A percentile compares a stretch with the other conserved stretches of the same genome.
These are phyloP conservation scores for Eleusine coracana DNA, from an alignment of 176 grass and related monocot species.

Conservation along the genomic window DNA sequence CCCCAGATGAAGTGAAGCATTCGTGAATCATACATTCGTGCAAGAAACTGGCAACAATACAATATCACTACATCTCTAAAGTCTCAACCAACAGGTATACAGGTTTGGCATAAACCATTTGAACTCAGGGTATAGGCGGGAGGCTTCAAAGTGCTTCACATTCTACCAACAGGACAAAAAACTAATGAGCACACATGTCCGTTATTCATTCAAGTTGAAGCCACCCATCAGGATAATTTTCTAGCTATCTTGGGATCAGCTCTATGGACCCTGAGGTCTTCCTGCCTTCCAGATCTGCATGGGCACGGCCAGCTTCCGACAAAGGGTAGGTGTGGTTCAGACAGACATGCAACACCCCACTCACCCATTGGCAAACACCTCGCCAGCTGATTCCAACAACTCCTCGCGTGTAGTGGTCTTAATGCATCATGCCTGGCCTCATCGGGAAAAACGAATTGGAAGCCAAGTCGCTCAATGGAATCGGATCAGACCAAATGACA, in stretches of 20 bases:
- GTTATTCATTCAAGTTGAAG: no score
- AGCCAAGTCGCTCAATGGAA: conserved; percentile 51
- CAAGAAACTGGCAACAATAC: no score
- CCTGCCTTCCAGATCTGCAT: conserved; percentile 62
- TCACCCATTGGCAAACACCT: conserved; percentile 59
- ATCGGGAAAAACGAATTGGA: conserved; percentile 70
- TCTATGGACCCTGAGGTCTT: conserved; percentile 69
- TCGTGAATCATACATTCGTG: no score
- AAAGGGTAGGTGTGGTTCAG: conserved; percentile 64
- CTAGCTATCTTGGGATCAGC: conserved; percentile 63
- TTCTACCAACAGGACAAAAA: no score
- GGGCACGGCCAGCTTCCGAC: conserved; percentile 58
- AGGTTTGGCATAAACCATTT: no score
- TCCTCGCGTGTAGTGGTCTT: conserved; percentile 61
- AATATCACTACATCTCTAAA: no score
- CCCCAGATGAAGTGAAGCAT: no score
- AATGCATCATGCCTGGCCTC: conserved; percentile 68
- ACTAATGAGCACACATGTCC: no score
- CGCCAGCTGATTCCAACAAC: conserved; percentile 56
- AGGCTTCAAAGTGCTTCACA: no score
- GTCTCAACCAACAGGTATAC: no score
- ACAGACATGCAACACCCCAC: conserved; percentile 52
- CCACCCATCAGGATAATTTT: no score
- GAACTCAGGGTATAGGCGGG: no score
- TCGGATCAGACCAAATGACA: conserved; percentile 69